Percentiles rank a stretch among this genome's conserved stretches.
phyloP scores from a whole-genome alignment of 2,329 filamentous ascomycete genomes.

The Parafenestella ontariensis region DNA sequence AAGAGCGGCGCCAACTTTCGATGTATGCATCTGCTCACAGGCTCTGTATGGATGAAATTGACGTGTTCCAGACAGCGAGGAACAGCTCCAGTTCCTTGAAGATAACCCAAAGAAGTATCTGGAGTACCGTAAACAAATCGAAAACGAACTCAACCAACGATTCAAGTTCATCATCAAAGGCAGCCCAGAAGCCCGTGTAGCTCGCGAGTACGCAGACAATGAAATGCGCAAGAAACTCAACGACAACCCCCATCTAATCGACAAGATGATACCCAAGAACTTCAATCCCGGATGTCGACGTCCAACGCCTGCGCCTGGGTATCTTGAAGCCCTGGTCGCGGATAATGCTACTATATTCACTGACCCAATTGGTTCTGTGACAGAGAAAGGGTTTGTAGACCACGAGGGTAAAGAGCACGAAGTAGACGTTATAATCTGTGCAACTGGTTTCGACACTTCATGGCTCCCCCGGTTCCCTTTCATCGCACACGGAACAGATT shows the following conservation, averaged over 20 bases:
- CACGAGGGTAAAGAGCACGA: slow-evolving; percentile 28
- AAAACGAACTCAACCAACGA: slow-evolving; percentile 59
- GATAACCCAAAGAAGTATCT: slow-evolving; percentile 54
- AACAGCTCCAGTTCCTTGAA: slow-evolving; percentile 50
- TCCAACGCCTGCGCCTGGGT: slow-evolving; percentile 34
- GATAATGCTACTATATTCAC: slow-evolving; percentile 30
- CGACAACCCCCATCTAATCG: slow-evolving; percentile 47
- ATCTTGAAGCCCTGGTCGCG: slow-evolving; percentile 27
- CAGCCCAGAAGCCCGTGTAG: slow-evolving; percentile 53
- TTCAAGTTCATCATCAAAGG: slow-evolving; percentile 63
- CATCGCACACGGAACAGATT: slow-evolving; percentile 34
- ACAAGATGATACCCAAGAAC: slow-evolving; percentile 56
- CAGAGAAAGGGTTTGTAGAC: slow-evolving; percentile 28
- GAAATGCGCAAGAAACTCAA: slow-evolving; percentile 53
- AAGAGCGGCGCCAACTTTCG: slow-evolving; percentile 57
- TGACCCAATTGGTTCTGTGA: slow-evolving; percentile 25
- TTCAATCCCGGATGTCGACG: slow-evolving; percentile 34
- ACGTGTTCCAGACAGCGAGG: slow-evolving; percentile 40
- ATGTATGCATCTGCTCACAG: slow-evolving; percentile 35
- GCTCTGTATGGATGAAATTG: slow-evolving; percentile 13
- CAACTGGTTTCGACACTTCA: slow-evolving; percentile 52
- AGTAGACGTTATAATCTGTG: slow-evolving; percentile 52
- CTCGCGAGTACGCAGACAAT: slow-evolving; percentile 48
- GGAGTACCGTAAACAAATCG: slow-evolving; percentile 57
- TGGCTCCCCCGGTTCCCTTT: slow-evolving; percentile 36